phyloP scores from a whole-genome alignment of 2,329 filamentous ascomycete genomes.

The Pyrenochaeta sp. region DNA sequence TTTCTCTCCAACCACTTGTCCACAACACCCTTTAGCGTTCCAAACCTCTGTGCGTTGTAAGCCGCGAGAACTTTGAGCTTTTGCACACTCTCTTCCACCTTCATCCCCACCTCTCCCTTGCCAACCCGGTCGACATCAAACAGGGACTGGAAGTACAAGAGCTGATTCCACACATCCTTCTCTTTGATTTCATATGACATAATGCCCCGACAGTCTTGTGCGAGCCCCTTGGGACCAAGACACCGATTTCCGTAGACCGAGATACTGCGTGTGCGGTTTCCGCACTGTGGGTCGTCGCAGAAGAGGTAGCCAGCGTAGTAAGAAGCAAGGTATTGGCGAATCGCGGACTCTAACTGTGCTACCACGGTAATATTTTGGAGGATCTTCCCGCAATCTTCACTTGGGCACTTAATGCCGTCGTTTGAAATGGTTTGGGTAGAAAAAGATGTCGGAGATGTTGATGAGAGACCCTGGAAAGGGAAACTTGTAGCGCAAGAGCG shows the following conservation, averaged over 20 bases:
- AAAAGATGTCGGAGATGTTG: constrained; percentile 17
- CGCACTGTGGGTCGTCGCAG: constrained; percentile 89
- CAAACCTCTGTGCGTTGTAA: constrained; percentile 83
- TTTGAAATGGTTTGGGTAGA: constrained; percentile 63
- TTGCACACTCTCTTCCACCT: constrained; percentile 65
- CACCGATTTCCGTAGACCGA: constrained; percentile 92
- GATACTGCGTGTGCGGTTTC: constrained; percentile 87
- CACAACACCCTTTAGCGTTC: constrained; percentile 77
- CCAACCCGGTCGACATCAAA: constrained; percentile 91
- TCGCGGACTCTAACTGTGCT: constrained; percentile 85
- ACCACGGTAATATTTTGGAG: constrained; percentile 78
- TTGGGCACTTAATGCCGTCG: constrained; percentile 76
- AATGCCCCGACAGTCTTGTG: constrained; percentile 80
- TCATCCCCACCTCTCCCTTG: constrained; percentile 56
- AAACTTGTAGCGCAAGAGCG: constrained; percentile 77
- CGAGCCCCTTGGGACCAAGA: constrained; percentile 84
- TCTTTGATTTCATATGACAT: constrained; percentile 91
- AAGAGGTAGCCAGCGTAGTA: constrained; percentile 95
- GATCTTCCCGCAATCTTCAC: constrained; percentile 67
- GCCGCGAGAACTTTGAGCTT: constrained; percentile 74
- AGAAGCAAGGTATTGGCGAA: constrained; percentile 77
- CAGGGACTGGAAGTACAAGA: constrained; percentile 83
- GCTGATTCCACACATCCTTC: constrained; percentile 92
- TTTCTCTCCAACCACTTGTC: constrained; percentile 89
- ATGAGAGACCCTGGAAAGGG: constrained; percentile 77